Percentiles rank a stretch among this genome's conserved stretches.
These are phyloP conservation scores for Trichoderma sp. DNA, from an alignment of 2,329 filamentous ascomycete genomes.

Conservation along the genomic window DNA sequence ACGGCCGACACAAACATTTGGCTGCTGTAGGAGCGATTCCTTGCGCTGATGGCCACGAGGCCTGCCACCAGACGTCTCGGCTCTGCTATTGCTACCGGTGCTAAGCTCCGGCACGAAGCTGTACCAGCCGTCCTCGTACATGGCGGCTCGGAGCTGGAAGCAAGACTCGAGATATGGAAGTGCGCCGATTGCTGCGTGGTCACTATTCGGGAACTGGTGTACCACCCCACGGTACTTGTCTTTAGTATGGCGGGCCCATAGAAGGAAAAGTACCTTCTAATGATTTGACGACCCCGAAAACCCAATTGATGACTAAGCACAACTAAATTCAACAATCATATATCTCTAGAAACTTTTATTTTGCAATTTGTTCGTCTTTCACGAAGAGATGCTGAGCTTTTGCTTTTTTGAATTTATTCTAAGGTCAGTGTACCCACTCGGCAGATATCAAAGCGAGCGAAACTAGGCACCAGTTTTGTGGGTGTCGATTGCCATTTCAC, in stretches of 20 bases:
- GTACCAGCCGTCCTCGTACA: conserved; percentile 86
- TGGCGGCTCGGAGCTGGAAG: conserved; percentile 35
- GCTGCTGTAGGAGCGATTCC: conserved; percentile 66
- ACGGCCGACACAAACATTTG: conserved; percentile 49
- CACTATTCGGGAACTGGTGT: conserved; percentile 19
- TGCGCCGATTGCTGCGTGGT: conserved; percentile 23
- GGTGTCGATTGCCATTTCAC: too few species aligned
- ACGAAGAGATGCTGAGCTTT: background rate
- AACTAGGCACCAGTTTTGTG: too few species aligned
- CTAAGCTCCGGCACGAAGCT: conserved; percentile 65
- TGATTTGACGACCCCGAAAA: background rate
- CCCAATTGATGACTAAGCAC: background rate
- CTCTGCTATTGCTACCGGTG: conserved; percentile 50
- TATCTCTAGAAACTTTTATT: background rate
- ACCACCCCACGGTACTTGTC: background rate
- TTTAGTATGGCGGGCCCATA: background rate
- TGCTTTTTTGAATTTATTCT: background rate
- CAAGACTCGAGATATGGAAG: background rate
- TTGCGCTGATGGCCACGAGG: conserved; percentile 59
- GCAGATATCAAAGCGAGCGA: too few species aligned
- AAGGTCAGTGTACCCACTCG: background rate
- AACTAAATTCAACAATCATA: too few species aligned
- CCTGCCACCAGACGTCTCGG: conserved; percentile 43
- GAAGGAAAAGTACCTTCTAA: background rate
- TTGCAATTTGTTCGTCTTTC: background rate